These are phyloP conservation scores for Aspergillus arachidicola DNA, from an alignment of 2,329 filamentous ascomycete genomes.

Conservation along the genomic window DNA sequence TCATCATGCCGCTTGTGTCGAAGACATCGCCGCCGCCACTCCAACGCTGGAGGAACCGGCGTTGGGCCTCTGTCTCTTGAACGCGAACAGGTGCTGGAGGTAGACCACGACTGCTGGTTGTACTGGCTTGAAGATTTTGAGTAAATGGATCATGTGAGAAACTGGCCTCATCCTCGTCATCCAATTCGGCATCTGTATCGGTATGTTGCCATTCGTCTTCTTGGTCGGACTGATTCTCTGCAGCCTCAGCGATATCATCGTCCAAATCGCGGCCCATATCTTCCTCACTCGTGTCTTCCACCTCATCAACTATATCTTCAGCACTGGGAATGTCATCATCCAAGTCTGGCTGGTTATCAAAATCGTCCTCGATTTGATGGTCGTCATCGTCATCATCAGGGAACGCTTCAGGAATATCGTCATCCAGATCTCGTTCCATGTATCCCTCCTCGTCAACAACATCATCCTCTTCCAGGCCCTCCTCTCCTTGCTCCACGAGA, in stretches of 20 bases:
- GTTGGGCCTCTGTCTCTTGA: conserved; percentile 43
- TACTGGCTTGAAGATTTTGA: conserved; percentile 36
- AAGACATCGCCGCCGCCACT: conserved; percentile 41
- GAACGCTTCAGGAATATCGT: conserved; percentile 70
- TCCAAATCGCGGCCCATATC: conserved; percentile 70
- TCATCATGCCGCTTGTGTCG: conserved; percentile 38
- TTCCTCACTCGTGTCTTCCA: conserved; percentile 54
- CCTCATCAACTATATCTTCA: conserved; percentile 36
- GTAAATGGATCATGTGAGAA: conserved; percentile 29
- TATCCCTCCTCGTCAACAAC: conserved; percentile 54
- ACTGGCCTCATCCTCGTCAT: conserved; percentile 42
- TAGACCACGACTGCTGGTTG: conserved; percentile 34
- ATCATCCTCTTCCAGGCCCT: conserved; percentile 54
- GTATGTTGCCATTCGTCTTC: conserved; percentile 73
- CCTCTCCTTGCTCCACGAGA: conserved; percentile 46
- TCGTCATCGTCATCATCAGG: conserved; percentile 46
- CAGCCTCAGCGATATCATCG: conserved; percentile 67
- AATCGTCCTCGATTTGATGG: conserved; percentile 43
- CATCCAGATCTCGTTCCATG: conserved; percentile 68
- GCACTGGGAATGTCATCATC: conserved; percentile 67
- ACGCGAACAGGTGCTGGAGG: conserved; percentile 29
- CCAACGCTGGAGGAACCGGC: conserved; percentile 43
- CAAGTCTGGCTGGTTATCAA: conserved; percentile 47
- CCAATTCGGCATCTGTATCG: conserved; percentile 69
- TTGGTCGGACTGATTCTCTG: conserved; percentile 46